Conservation (phyloP, 1,284 basidiomycete species). For the Farysia itapuensis region DNA sequence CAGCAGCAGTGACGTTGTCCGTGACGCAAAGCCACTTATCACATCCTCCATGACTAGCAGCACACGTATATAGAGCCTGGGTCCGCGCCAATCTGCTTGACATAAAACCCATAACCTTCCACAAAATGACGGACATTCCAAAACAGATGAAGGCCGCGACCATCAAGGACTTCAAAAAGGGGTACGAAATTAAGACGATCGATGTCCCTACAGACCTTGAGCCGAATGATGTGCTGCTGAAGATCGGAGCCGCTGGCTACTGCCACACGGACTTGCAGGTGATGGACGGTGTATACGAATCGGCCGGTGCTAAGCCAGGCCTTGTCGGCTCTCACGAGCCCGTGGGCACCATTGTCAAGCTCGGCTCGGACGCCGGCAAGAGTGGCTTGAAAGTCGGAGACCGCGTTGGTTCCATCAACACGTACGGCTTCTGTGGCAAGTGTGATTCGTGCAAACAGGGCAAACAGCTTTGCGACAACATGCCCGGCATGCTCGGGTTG, state of each 20-base stretch:
- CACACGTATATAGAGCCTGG: too few species aligned
- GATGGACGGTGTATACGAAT: conserved; percentile 44
- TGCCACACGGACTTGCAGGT: conserved; percentile 53
- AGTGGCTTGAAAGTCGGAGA: conserved; percentile 47
- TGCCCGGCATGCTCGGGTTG: conserved; percentile 45
- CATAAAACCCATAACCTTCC: too few species aligned
- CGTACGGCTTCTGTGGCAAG: conserved; percentile 47
- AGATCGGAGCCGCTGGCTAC: conserved; percentile 45
- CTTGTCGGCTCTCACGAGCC: conserved; percentile 52
- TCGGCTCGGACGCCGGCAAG: conserved; percentile 21
- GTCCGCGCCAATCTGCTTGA: too few species aligned
- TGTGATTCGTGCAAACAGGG: conserved; percentile 53
- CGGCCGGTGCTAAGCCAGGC: conserved; percentile 38
- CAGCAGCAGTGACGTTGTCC: too few species aligned
- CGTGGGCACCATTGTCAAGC: conserved; percentile 43
- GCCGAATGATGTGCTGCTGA: conserved; percentile 28
- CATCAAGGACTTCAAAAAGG: conserved; percentile 48
- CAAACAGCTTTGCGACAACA: conserved; percentile 44
- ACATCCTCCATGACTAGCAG: too few species aligned
- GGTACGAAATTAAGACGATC: conserved; percentile 39
- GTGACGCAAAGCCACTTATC: too few species aligned
- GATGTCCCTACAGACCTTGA: conserved; percentile 35
- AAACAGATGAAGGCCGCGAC: conserved; percentile 42
- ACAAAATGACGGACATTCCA: too few species aligned
- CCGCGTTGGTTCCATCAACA: conserved; percentile 55